These are phyloP conservation scores for Kwoniella sp. DNA, from an alignment of 768 basidiomycete species.

Conservation along the genomic window DNA sequence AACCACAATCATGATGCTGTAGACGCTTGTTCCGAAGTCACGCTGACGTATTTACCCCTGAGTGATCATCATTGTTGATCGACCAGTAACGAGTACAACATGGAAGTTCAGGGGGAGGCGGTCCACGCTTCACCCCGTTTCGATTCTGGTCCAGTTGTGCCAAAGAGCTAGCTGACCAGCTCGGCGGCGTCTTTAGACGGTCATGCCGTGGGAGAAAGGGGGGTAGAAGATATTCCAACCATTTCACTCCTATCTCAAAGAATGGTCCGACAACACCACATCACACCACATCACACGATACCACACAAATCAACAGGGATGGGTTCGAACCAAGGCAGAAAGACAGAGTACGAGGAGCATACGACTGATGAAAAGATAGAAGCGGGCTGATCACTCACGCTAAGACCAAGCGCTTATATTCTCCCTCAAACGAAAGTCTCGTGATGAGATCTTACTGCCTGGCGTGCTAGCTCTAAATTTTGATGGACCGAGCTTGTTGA, in stretches of 20 bases:
- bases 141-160: not conserved
- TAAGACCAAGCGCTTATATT: conserved; percentile 1
- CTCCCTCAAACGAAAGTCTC: no score
- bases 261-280: not conserved
- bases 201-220: not conserved
- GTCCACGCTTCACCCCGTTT: not conserved
- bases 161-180: no score
- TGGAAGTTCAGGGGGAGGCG: not conserved
- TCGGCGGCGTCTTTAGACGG: no score
- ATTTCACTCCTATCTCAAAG: not conserved
- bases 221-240: not conserved
- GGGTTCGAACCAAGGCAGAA: not conserved
- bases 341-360: not conserved
- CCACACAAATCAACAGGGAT: no score
- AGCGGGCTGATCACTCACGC: not conserved
- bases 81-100: not conserved
- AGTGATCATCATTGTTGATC: not conserved
- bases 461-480: not conserved
- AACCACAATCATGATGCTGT: not conserved
- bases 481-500: not conserved
- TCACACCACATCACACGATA: no score
- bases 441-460: not conserved
- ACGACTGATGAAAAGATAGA: not conserved
- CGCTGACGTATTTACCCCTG: conserved; percentile 1
- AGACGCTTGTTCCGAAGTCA: not conserved